These are phyloP conservation scores for Helianthus tuberosus DNA, from an alignment of 129 eudicot genomes.

Conservation along the genomic window DNA sequence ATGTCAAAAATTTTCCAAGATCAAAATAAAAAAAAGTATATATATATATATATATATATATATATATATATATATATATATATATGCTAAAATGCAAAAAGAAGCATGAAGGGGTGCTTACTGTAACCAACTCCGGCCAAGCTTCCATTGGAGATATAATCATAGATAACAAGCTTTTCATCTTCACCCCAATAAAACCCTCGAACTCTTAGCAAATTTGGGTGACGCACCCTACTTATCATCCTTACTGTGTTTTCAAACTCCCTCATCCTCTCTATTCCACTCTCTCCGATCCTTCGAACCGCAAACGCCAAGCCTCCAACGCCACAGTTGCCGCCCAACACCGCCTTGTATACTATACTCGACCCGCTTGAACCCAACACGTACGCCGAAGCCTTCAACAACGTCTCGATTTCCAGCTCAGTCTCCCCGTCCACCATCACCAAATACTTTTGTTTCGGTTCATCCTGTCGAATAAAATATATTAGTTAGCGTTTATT, in stretches of 20 bases:
- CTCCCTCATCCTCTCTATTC: conserved; percentile 56
- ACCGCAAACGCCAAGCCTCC: conserved; percentile 67
- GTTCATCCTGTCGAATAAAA: background rate
- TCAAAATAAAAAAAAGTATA: background rate
- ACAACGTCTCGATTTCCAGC: conserved; percentile 71
- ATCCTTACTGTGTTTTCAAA: conserved; percentile 65
- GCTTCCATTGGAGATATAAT: conserved; percentile 85
- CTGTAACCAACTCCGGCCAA: conserved; percentile 78
- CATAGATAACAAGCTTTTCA: conserved; percentile 90
- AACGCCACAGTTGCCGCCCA: conserved; percentile 48
- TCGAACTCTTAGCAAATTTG: conserved; percentile 68
- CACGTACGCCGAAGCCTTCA: conserved; percentile 87
- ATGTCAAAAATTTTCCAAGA: background rate
- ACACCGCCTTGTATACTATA: conserved; percentile 90
- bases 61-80: background rate
- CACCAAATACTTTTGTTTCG: conserved; percentile 45
- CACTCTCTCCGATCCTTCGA: conserved; percentile 82
- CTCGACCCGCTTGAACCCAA: conserved; percentile 85
- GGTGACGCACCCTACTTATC: conserved; percentile 66
- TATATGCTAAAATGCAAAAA: conserved; percentile 17
- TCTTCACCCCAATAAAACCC: conserved; percentile 94
- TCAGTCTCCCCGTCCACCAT: conserved; percentile 96
- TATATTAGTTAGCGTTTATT: too few species aligned
- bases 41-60: background rate
- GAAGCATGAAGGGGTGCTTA: conserved; percentile 42